Base-by-base conservation (phyloP, 768 basidiomycete genomes). In the Calocera viscosa region DNA sequence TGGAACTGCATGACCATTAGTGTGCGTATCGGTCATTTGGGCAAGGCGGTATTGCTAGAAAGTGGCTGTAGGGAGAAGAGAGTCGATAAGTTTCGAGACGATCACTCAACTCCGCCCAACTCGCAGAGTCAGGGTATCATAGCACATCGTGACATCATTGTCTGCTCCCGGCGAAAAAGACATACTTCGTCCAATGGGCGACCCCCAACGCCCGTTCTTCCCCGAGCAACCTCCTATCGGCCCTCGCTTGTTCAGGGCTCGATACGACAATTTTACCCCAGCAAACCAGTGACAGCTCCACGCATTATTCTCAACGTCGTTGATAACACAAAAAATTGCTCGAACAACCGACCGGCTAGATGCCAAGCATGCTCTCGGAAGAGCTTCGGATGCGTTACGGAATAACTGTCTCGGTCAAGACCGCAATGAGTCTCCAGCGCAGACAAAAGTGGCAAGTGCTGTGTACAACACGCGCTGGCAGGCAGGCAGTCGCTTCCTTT, bases 61-160 rank as follows among this genome's bases (percentile, higher is more conserved):
- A 47, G 43, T 47, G 43, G 5, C 3, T 3, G 24, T 8, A 19
- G 19, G 5, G 24, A 47, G 43, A 47, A 19, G 43, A 47, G 19
- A 47, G 43, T 17, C 8, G 5, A 19, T 8, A 19, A 7, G 43
- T 47, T 47, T 38, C 35, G 35, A 47, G n/a, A n/a, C n/a, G n/a
- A n/a, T n/a, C n/a, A n/a, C n/a, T n/a, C 26, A 30, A 2, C 53
- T 60, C 53, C 30, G 10, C 53, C 30, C 24, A 16, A 22, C 30
- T 28, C 26, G 53, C 53, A n/a, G n/a, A n/a, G n/a, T 60, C 53
- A 60, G 53, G 53, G 53, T 60, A 47, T 47, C 35, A 38, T 38
- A 5, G 35, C 35, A 7, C 19, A 8, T 19, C 24, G 53, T 60
- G 53, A 60, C 53, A 26, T 60, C 53, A 26, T 60, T 22, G 53